A percentile compares a stretch with the other conserved stretches of the same genome.
Evolutionary conservation across 257 asterid species (phyloP).

Genomic region (Jacaranda copaia): DNA sequence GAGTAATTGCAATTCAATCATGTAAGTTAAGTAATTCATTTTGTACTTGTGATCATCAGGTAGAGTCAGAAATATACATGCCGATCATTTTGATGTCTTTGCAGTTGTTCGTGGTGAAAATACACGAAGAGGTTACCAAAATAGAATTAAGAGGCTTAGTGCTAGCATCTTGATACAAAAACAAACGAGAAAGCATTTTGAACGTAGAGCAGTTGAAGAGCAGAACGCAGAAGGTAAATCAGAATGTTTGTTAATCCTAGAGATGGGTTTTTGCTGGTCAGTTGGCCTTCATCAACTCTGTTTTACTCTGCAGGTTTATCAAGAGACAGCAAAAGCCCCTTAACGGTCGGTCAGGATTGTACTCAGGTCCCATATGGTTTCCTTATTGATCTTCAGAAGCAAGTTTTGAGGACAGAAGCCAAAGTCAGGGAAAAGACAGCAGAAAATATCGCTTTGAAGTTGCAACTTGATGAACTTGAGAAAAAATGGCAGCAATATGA

Average conservation of each 20-base stretch:
- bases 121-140: constrained; percentile 46
- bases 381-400: constrained; percentile 60
- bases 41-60: neutral
- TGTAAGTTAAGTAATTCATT: constrained; percentile 44
- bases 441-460: constrained; percentile 59
- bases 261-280: neutral
- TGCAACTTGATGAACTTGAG: constrained; percentile 51
- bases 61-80: too few relatives aligned
- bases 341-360: constrained; percentile 37
- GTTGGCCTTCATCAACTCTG: neutral
- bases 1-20: constrained; percentile 64
- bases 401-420: constrained; percentile 65
- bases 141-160: constrained; percentile 32
- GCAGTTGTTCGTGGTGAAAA: constrained; percentile 80
- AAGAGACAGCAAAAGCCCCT: neutral
- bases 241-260: neutral
- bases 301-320: constrained; percentile 36
- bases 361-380: constrained; percentile 44
- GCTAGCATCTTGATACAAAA: constrained; percentile 58
- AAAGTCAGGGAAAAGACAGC: constrained; percentile 56
- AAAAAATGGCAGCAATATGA: constrained; percentile 57
- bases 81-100: neutral
- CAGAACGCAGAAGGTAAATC: constrained; percentile 44
- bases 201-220: constrained; percentile 29
- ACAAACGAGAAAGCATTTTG: constrained; percentile 38